These are phyloP conservation scores for Nicotiana tabacum DNA, from an alignment of 257 asterid genomes.

Conservation along the genomic window DNA sequence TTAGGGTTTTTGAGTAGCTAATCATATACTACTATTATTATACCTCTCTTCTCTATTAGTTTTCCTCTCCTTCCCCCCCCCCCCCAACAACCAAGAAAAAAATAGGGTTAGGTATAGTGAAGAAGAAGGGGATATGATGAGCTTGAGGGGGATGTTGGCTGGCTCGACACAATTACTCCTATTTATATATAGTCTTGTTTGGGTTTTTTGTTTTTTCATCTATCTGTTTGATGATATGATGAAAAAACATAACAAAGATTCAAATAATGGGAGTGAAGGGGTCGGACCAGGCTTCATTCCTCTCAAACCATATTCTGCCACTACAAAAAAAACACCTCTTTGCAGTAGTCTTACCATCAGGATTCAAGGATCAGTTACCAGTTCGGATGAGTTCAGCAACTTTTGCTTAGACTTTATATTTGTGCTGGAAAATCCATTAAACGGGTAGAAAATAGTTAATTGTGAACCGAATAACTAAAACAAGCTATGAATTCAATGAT, in stretches of 20 bases:
- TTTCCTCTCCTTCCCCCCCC: no score
- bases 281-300: slow-evolving; percentile 33
- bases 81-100: no score
- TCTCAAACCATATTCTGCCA: slow-evolving; percentile 18
- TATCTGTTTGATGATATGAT: not conserved
- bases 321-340: not conserved
- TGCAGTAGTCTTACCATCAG: no score
- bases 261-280: not conserved
- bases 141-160: slow-evolving; percentile 73
- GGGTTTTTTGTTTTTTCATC: not conserved
- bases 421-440: no score
- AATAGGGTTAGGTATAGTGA: not conserved
- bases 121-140: slow-evolving; percentile 10
- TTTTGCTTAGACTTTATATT: no score
- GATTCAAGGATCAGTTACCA: no score
- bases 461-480: no score
- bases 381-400: no score
- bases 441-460: no score
- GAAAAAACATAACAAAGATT: not conserved
- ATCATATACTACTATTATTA: not conserved
- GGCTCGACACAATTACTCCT: slow-evolving; percentile 14
- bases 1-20: slow-evolving; percentile 15
- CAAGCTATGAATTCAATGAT: no score
- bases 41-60: not conserved
- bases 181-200: not conserved